phyloP scores from a whole-genome alignment of 2,329 filamentous ascomycete species.

The Coleophoma eucalyptorum region DNA sequence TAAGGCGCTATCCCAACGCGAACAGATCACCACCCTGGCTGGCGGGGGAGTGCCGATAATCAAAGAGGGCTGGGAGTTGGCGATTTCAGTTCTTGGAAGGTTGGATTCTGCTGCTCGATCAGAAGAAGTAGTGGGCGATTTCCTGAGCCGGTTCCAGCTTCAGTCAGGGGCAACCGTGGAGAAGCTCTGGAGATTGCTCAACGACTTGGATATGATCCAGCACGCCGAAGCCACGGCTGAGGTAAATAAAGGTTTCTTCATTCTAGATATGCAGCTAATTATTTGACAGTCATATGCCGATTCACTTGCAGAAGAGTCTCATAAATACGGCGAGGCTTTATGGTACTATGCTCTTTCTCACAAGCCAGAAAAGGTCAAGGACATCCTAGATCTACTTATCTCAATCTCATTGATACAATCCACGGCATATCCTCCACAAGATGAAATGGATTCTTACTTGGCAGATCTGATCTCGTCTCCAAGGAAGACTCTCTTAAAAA shows the following conservation, averaged over 20 bases:
- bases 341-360: conserved; percentile 91
- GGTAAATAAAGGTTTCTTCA: conserved; percentile 42
- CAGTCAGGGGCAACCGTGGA: conserved; percentile 71
- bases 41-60: conserved; percentile 24
- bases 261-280: conserved; percentile 15
- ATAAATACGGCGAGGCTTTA: conserved; percentile 80
- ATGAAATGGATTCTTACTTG: conserved; percentile 71
- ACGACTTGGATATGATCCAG: conserved; percentile 70
- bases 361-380: conserved; percentile 71
- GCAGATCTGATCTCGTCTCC: conserved; percentile 67
- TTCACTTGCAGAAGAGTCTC: conserved; percentile 64
- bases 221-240: conserved; percentile 81
- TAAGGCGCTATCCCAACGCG: conserved; percentile 54
- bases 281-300: conserved; percentile 76
- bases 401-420: conserved; percentile 86
- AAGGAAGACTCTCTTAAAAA: conserved; percentile 64
- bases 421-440: conserved; percentile 67
- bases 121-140: conserved; percentile 67
- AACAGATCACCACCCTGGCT: conserved; percentile 25
- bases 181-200: conserved; percentile 75
- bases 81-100: conserved; percentile 76
- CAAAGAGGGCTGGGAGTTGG: conserved; percentile 83
- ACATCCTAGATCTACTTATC: conserved; percentile 82
- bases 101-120: conserved; percentile 71
- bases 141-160: conserved; percentile 69